Percentiles rank a stretch among this genome's conserved stretches.
Evolutionary conservation across 805 yeast species (phyloP).

Genomic region (Hanseniaspora vineae): DNA sequence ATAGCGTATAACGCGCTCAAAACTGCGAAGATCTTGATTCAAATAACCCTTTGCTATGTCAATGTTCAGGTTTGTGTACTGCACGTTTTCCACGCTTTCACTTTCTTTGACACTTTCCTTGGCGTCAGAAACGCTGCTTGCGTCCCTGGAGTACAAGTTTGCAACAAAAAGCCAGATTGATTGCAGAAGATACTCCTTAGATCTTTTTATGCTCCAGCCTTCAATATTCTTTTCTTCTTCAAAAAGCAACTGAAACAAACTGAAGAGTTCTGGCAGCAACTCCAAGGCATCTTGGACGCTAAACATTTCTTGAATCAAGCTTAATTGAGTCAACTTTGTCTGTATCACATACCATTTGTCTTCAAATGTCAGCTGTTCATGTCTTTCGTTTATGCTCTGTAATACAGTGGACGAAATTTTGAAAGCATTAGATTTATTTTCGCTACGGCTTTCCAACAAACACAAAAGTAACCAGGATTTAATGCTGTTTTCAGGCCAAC

Average conservation of each 20-base stretch:
- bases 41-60: constrained; percentile 16
- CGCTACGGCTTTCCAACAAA: constrained; percentile 48
- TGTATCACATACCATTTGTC: constrained; percentile 43
- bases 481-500: constrained; percentile 37
- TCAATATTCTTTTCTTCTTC: constrained; percentile 8
- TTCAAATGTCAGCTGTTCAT: constrained; percentile 6
- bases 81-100: constrained; percentile 36
- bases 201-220: constrained; percentile 9
- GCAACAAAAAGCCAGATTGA: constrained; percentile 68
- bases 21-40: constrained; percentile 42
- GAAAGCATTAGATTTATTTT: constrained; percentile 41
- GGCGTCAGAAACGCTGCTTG: constrained; percentile 39
- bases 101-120: constrained; percentile 67
- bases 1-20: constrained; percentile 47
- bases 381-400: constrained; percentile 27
- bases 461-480: constrained; percentile 57
- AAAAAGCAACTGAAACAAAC: constrained; percentile 40
- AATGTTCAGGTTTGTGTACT: constrained; percentile 22
- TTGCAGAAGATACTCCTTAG: constrained; percentile 34
- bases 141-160: constrained; percentile 45
- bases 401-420: constrained; percentile 43
- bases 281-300: constrained; percentile 52
- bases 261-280: constrained; percentile 52
- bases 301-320: constrained; percentile 47
- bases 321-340: constrained; percentile 62